phyloP scores from a whole-genome alignment of 2,329 filamentous ascomycete species.

The Xylaria sp. region DNA sequence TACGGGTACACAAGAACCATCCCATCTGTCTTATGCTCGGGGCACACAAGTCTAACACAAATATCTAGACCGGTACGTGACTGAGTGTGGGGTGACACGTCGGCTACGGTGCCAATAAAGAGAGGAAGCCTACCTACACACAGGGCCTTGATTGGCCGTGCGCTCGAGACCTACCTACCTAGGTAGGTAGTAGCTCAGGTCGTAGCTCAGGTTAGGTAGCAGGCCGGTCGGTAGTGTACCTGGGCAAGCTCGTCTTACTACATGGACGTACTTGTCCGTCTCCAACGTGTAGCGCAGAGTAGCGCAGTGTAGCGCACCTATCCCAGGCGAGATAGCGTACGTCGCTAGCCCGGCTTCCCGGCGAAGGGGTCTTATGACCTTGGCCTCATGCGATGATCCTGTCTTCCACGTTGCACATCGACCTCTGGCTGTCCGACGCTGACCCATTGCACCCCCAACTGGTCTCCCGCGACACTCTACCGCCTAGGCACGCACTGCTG shows the following conservation, averaged over 20 bases:
- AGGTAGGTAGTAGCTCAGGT: neutral
- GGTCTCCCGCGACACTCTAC: constrained; percentile 25
- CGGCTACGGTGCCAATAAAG: neutral
- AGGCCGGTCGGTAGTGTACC: neutral
- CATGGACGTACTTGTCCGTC: too few species aligned
- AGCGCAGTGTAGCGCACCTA: neutral
- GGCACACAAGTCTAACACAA: neutral
- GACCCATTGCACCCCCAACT: constrained; percentile 12
- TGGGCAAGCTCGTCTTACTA: neutral
- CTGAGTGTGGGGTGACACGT: constrained; percentile 6
- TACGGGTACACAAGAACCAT: neutral
- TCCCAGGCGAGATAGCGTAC: neutral
- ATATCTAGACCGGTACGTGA: neutral
- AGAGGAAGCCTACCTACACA: neutral
- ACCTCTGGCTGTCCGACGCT: constrained; percentile 18
- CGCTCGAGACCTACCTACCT: neutral
- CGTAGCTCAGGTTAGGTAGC: neutral
- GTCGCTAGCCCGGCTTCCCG: constrained; percentile 28
- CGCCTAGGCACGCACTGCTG: neutral
- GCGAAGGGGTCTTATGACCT: constrained; percentile 46
- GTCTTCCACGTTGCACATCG: constrained; percentile 37
- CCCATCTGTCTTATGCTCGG: neutral
- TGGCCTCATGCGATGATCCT: constrained; percentile 44
- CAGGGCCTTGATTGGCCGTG: constrained; percentile 9
- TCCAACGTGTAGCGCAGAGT: too few species aligned